Evolutionary conservation across 2,329 filamentous ascomycete species (phyloP).

Genomic region (Alternaria postmessia): DNA sequence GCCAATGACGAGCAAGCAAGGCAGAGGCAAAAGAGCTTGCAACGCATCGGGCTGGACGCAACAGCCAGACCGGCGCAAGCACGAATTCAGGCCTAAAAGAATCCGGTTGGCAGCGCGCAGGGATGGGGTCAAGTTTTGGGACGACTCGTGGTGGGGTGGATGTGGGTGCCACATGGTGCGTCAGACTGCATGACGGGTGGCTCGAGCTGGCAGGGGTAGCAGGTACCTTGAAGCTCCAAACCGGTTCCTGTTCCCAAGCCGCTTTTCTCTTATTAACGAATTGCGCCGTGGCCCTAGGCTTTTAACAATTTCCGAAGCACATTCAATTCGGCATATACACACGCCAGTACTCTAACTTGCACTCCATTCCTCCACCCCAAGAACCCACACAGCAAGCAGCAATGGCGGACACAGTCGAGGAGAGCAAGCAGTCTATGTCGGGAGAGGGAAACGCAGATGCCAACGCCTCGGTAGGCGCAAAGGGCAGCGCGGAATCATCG

Average conservation of each 20-base stretch:
- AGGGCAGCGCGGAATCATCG: slow-evolving; percentile 50
- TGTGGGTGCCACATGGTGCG: slow-evolving; percentile 46
- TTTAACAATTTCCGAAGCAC: slow-evolving; percentile 25
- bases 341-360: slow-evolving; percentile 9
- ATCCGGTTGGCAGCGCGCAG: slow-evolving; percentile 19
- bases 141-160: slow-evolving; percentile 33
- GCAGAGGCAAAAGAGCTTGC: slow-evolving; percentile 9
- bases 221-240: slow-evolving; percentile 45
- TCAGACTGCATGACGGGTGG: slow-evolving; percentile 50
- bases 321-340: slow-evolving; percentile 22
- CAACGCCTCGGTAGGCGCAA: slow-evolving; percentile 47
- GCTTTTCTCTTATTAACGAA: slow-evolving; percentile 46
- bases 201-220: slow-evolving; percentile 44
- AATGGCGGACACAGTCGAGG: slow-evolving; percentile 51
- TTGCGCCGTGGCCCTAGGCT: slow-evolving; percentile 33
- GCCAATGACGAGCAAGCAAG: slow-evolving; percentile 10
- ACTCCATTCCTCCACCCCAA: slow-evolving; percentile 15
- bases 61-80: not conserved
- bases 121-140: slow-evolving; percentile 46
- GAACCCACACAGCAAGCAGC: slow-evolving; percentile 28
- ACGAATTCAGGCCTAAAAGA: not conserved
- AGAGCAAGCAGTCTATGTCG: slow-evolving; percentile 47
- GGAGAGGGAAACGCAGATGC: slow-evolving; percentile 51
- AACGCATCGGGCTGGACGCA: slow-evolving; percentile 8
- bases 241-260: slow-evolving; percentile 43